A percentile compares a stretch with the other conserved stretches of the same genome.
Evolutionary conservation across 345 rosid genomes (phyloP).

Genomic region (Erucastrum elatum): DNA sequence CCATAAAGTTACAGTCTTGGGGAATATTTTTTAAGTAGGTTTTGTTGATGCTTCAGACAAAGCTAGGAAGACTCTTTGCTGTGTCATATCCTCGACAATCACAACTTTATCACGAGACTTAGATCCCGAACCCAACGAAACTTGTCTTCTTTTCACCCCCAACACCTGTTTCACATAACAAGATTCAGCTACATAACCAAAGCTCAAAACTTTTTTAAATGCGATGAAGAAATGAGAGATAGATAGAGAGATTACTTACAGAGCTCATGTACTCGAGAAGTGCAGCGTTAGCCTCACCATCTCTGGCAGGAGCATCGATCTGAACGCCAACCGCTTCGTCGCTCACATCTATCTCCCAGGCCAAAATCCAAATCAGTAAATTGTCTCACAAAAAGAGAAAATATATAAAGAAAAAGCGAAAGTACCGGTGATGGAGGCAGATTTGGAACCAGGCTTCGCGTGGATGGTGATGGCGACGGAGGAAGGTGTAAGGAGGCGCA

Average conservation of each 20-base stretch:
- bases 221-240: not conserved
- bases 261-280: slow-evolving; percentile 85
- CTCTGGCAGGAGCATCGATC: slow-evolving; percentile 91
- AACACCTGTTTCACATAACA: slow-evolving; percentile 49
- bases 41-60: slow-evolving; percentile 51
- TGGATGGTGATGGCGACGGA: slow-evolving; percentile 89
- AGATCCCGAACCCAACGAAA: slow-evolving; percentile 78
- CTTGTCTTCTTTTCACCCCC: slow-evolving; percentile 82
- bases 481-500: slow-evolving; percentile 63
- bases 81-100: slow-evolving; percentile 67
- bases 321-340: slow-evolving; percentile 85
- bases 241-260: slow-evolving; percentile 43
- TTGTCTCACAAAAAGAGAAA: not conserved
- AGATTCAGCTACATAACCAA: not conserved
- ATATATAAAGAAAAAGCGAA: not conserved
- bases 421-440: slow-evolving; percentile 79
- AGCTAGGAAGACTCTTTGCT: slow-evolving; percentile 60
- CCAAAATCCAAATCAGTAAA: not conserved
- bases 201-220: not conserved
- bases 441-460: slow-evolving; percentile 95
- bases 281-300: slow-evolving; percentile 92
- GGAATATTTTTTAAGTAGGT: slow-evolving; percentile 17
- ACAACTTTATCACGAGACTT: slow-evolving; percentile 90
- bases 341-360: slow-evolving; percentile 54
- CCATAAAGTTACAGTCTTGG: slow-evolving; percentile 10